phyloP scores from a whole-genome alignment of 1,284 basidiomycete genomes.

The Veloporphyrellus conicus region DNA sequence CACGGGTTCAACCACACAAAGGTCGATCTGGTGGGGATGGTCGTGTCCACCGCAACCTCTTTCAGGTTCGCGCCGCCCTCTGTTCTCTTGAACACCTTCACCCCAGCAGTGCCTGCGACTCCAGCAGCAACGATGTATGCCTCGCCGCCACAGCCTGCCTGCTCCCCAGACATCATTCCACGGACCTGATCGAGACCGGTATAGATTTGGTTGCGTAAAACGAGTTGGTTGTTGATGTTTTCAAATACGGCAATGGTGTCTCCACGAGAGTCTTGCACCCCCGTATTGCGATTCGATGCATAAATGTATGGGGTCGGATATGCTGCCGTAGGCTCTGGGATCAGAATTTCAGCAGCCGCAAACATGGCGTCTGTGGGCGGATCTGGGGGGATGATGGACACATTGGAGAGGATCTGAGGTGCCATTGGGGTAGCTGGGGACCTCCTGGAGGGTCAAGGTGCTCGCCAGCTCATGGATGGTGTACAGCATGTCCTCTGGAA shows the following conservation, averaged over 20 bases:
- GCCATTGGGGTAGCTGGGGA: constrained; percentile 49
- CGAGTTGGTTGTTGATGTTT: constrained; percentile 40
- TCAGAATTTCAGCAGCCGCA: constrained; percentile 57
- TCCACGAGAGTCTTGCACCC: constrained; percentile 45
- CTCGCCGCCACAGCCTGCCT: constrained; percentile 40
- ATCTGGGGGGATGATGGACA: constrained; percentile 53
- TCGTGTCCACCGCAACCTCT: constrained; percentile 49
- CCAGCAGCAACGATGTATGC: constrained; percentile 57
- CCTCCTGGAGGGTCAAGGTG: constrained; percentile 56
- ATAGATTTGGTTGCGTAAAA: constrained; percentile 50
- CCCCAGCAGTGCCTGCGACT: constrained; percentile 49
- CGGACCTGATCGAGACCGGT: constrained; percentile 63
- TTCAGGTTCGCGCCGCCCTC: constrained; percentile 51
- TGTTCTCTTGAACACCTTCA: constrained; percentile 50
- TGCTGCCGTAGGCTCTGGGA: constrained; percentile 43
- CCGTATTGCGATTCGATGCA: constrained; percentile 64
- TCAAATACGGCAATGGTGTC: constrained; percentile 64
- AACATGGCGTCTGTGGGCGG: constrained; percentile 46
- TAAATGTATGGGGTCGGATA: constrained; percentile 59
- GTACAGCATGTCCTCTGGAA: constrained; percentile 53
- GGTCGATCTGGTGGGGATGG: constrained; percentile 48
- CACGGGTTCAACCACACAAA: constrained; percentile 40
- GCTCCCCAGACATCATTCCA: constrained; percentile 56
- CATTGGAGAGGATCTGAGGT: constrained; percentile 49
- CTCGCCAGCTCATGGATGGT: constrained; percentile 61